These are phyloP conservation scores for Cetradonia linearis DNA, from an alignment of 495 filamentous ascomycete species.

Conservation along the genomic window DNA sequence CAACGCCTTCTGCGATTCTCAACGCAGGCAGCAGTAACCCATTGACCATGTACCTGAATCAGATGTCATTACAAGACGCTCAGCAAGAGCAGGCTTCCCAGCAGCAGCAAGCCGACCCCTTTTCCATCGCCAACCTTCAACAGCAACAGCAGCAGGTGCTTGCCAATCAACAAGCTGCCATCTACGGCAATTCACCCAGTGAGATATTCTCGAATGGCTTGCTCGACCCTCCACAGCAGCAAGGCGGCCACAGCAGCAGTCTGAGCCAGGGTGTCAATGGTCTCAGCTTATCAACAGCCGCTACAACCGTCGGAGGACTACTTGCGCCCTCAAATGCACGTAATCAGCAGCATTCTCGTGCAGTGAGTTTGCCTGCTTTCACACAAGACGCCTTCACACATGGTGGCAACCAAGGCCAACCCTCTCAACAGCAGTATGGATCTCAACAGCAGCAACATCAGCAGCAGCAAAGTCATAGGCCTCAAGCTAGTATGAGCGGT, in stretches of 20 bases:
- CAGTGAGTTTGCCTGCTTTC: conserved; percentile 72
- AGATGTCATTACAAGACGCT: conserved; percentile 69
- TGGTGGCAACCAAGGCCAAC: conserved; percentile 31
- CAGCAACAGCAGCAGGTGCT: conserved; percentile 52
- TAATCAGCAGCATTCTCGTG: conserved; percentile 60
- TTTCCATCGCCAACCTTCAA: conserved; percentile 44
- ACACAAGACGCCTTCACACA: conserved; percentile 50
- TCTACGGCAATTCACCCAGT: conserved; percentile 41
- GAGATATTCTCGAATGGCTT: conserved; percentile 48
- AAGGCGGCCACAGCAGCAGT: conserved; percentile 47
- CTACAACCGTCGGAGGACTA: conserved; percentile 61
- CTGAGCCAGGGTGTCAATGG: conserved; percentile 49
- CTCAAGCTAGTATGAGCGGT: conserved; percentile 45
- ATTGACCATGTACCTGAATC: conserved; percentile 84
- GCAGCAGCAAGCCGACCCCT: conserved; percentile 41
- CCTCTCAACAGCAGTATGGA: conserved; percentile 25
- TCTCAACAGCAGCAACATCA: conserved; percentile 24
- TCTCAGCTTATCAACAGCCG: conserved; percentile 36
- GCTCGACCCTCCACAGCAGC: conserved; percentile 46
- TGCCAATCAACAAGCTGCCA: conserved; percentile 40
- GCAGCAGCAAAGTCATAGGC: conserved; percentile 40
- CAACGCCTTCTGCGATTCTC: conserved; percentile 58
- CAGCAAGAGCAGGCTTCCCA: conserved; percentile 46
- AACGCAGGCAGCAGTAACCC: conserved; percentile 77
- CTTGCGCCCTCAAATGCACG: conserved; percentile 55